Evolutionary conservation across 352 stramenopile genomes (phyloP).

Genomic region (Paralagenidium karlingii): DNA sequence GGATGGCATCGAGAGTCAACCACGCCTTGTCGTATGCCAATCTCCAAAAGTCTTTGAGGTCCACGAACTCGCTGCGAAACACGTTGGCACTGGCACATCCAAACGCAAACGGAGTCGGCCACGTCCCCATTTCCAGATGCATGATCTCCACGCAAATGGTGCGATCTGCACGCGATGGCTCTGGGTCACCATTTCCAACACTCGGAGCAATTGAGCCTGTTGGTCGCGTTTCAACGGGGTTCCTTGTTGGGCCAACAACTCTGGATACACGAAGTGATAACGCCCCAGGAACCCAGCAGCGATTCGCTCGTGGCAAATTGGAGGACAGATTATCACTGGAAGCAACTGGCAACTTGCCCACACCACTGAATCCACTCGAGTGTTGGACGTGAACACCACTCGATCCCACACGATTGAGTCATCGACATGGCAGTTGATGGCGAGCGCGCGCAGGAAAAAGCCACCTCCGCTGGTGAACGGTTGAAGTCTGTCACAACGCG

Average conservation of each 20-base stretch:
- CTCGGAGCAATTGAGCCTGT: no score
- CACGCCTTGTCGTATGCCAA: constrained; percentile 25
- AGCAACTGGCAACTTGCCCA: constrained; percentile 4
- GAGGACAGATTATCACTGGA: constrained; percentile 1
- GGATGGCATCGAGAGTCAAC: constrained; percentile 25
- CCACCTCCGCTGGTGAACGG: constrained; percentile 8
- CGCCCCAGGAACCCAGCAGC: constrained; percentile 3
- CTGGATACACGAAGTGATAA: constrained; percentile 6
- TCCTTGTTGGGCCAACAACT: no score
- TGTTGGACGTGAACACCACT: constrained; percentile 5
- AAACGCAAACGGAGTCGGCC: no score
- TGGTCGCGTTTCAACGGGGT: no score
- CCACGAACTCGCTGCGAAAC: constrained; percentile 15
- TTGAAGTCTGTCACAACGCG: constrained; percentile 13
- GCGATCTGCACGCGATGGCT: no score
- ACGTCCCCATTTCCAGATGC: no score
- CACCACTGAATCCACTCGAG: constrained; percentile 6
- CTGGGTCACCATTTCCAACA: no score
- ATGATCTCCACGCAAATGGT: no score
- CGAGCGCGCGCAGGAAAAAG: no score
- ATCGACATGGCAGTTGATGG: no score
- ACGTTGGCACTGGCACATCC: constrained; percentile 24
- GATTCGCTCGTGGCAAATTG: constrained; percentile 9
- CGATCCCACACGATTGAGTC: background rate
- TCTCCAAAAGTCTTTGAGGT: constrained; percentile 15